Conservation (phyloP, 371 early-diverging fungal genomes). For the Funneliformis caledonium region DNA sequence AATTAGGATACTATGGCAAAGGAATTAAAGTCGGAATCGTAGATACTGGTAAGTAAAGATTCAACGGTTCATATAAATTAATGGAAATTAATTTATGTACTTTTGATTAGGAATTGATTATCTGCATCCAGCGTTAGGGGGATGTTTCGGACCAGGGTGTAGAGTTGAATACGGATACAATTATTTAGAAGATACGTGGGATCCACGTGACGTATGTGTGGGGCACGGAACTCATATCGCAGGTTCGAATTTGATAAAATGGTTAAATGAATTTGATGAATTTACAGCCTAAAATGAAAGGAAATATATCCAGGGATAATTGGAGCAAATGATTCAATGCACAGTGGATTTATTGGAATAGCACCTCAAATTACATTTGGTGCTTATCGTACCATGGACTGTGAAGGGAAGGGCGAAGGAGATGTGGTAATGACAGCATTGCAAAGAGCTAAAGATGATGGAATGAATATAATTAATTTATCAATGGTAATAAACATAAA, state of each 20-base stretch:
- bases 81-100: neutral
- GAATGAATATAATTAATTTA: slow-evolving; percentile 69
- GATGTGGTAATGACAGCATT: slow-evolving; percentile 70
- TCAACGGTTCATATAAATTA: neutral
- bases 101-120: slow-evolving; percentile 62
- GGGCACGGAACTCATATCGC: slow-evolving; percentile 67
- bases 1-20: slow-evolving; percentile 59
- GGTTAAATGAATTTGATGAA: neutral
- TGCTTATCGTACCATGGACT: slow-evolving; percentile 68
- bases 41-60: slow-evolving; percentile 31
- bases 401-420: slow-evolving; percentile 56
- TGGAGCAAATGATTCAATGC: slow-evolving; percentile 41
- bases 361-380: slow-evolving; percentile 59
- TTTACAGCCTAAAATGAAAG: neutral
- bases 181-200: slow-evolving; percentile 56
- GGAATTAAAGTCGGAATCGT: slow-evolving; percentile 74
- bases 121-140: slow-evolving; percentile 62
- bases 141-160: slow-evolving; percentile 56
- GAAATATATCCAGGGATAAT: slow-evolving; percentile 40
- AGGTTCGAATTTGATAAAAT: slow-evolving; percentile 43
- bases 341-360: slow-evolving; percentile 44
- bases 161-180: slow-evolving; percentile 54
- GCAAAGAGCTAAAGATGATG: slow-evolving; percentile 63
- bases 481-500: slow-evolving; percentile 60
- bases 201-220: slow-evolving; percentile 57